Evolutionary conservation across 805 yeast genomes (phyloP).

Genomic region (Wickerhamiella occidentalis): DNA sequence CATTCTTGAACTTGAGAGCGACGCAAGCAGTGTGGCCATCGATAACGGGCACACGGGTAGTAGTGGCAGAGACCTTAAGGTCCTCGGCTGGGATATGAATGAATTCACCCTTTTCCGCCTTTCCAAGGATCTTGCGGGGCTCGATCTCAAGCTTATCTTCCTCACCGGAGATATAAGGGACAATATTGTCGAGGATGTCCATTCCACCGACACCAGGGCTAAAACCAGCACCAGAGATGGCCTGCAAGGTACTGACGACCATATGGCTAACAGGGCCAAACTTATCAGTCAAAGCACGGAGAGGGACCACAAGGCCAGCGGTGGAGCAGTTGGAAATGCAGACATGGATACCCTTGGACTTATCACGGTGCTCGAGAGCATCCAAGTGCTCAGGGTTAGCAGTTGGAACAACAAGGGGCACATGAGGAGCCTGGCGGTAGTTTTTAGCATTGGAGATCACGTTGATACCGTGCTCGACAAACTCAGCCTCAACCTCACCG

Average conservation of each 20-base stretch:
- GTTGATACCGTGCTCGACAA: slow-evolving; percentile 66
- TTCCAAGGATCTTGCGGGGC: slow-evolving; percentile 85
- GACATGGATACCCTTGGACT: slow-evolving; percentile 58
- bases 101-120: slow-evolving; percentile 31
- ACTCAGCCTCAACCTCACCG: slow-evolving; percentile 80
- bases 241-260: slow-evolving; percentile 88
- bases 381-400: slow-evolving; percentile 85
- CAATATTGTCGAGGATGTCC: slow-evolving; percentile 86
- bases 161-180: slow-evolving; percentile 92
- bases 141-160: slow-evolving; percentile 99
- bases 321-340: slow-evolving; percentile 98
- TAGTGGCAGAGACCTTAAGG: slow-evolving; percentile 83
- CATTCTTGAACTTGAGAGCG: slow-evolving; percentile 67
- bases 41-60: slow-evolving; percentile 92
- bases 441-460: slow-evolving; percentile 93
- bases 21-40: slow-evolving; percentile 98
- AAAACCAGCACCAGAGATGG: slow-evolving; percentile 96
- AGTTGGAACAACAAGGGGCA: slow-evolving; percentile 90
- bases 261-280: slow-evolving; percentile 85
- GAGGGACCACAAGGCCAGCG: slow-evolving; percentile 93
- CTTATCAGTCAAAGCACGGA: slow-evolving; percentile 79
- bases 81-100: slow-evolving; percentile 37
- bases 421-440: slow-evolving; percentile 76
- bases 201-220: slow-evolving; percentile 96
- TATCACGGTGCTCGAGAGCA: slow-evolving; percentile 43